These are phyloP conservation scores for Monilinia fructigena DNA, from an alignment of 2,329 filamentous ascomycete genomes.

Conservation along the genomic window DNA sequence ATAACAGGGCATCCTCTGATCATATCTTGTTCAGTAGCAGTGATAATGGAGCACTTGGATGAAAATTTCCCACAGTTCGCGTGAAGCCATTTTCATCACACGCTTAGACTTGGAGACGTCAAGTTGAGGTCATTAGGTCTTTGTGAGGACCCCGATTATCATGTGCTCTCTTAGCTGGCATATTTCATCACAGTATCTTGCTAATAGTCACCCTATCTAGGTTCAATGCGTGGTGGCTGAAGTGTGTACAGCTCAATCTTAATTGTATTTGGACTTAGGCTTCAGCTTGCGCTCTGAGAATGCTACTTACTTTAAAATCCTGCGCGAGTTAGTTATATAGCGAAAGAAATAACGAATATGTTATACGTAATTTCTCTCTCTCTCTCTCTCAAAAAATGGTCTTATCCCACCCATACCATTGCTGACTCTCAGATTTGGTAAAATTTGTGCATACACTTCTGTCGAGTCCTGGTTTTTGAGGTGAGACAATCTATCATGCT, in stretches of 20 bases:
- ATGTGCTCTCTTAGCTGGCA: not conserved
- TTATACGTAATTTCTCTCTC: not conserved
- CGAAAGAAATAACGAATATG: not conserved
- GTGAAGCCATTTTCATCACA: not conserved
- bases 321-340: too few relatives aligned
- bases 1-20: not conserved
- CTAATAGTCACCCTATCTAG: not conserved
- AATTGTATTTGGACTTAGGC: not conserved
- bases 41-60: not conserved
- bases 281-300: not conserved
- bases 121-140: not conserved
- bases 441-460: not conserved
- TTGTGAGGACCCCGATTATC: not conserved
- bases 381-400: not conserved
- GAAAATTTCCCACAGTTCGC: too few relatives aligned
- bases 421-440: not conserved
- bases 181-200: not conserved
- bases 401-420: not conserved
- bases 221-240: not conserved
- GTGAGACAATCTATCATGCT: not conserved
- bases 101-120: not conserved
- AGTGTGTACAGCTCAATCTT: not conserved
- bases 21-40: not conserved
- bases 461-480: not conserved
- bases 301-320: too few relatives aligned